Evolutionary conservation across 176 grass and related monocot genomes (phyloP).

Genomic region (Triticum urartu): DNA sequence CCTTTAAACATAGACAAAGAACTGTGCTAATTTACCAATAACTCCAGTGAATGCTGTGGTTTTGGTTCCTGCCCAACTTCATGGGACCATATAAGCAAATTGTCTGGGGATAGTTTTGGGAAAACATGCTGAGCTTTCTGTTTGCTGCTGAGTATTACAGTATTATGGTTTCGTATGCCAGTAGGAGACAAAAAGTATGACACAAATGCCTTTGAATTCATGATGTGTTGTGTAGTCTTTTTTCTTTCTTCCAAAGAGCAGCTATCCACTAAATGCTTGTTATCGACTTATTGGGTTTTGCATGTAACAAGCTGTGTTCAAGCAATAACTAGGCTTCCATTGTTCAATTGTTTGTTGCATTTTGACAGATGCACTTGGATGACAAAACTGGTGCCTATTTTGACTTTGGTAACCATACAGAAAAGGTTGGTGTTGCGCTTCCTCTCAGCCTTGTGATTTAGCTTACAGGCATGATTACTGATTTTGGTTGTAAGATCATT

Average conservation of each 20-base stretch:
- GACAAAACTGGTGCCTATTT: slow-evolving; percentile 69
- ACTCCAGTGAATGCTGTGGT: neutral
- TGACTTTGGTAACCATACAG: slow-evolving; percentile 94
- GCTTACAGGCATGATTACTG: slow-evolving; percentile 5
- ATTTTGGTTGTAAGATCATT: slow-evolving; percentile 12
- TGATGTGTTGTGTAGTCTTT: neutral
- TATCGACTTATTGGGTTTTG: neutral
- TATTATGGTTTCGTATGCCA: slow-evolving; percentile 10
- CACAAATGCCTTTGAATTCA: neutral
- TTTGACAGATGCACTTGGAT: slow-evolving; percentile 89
- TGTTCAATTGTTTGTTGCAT: slow-evolving; percentile 22
- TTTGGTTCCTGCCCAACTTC: neutral
- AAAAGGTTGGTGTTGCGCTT: slow-evolving; percentile 61
- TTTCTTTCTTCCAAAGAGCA: neutral
- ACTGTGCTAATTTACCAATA: neutral
- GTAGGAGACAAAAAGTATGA: neutral
- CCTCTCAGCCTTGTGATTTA: slow-evolving; percentile 21
- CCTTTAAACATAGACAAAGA: slow-evolving; percentile 4
- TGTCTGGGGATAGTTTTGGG: neutral
- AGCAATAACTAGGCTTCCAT: neutral
- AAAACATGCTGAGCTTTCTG: neutral
- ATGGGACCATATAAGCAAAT: neutral
- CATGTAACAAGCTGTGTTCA: neutral
- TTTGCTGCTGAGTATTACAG: neutral
- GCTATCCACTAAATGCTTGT: neutral